phyloP scores from a whole-genome alignment of 345 rosid species.

The Eucalyptus paniculata region DNA sequence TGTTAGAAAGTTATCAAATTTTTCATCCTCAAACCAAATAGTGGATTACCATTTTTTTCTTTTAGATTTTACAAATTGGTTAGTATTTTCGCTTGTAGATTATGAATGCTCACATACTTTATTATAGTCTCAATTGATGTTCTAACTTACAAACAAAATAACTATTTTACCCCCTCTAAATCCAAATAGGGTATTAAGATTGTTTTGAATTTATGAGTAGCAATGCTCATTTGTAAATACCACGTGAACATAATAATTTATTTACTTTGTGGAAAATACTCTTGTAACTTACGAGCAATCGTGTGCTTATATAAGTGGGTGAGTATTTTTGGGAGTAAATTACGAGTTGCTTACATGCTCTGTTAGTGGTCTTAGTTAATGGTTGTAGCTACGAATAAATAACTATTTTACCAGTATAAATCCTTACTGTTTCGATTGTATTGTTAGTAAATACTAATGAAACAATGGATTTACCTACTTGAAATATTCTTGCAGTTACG shows the following conservation, averaged over 20 bases:
- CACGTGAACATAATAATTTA: background rate
- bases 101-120: background rate
- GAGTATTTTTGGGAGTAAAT: background rate
- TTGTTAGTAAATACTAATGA: background rate
- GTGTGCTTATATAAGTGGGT: background rate
- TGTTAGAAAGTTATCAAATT: background rate
- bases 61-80: background rate
- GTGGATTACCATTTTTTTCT: background rate
- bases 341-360: background rate
- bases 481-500: background rate
- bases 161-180: background rate
- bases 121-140: background rate
- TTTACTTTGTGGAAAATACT: too few relatives aligned
- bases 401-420: background rate
- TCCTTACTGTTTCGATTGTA: background rate
- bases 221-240: background rate
- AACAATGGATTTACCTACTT: background rate
- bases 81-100: background rate
- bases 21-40: background rate
- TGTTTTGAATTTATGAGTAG: fast-evolving
- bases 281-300: background rate
- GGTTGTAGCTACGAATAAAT: background rate
- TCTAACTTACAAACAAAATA: background rate
- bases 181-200: too few relatives aligned
- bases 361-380: fast-evolving